Base-by-base conservation (phyloP, 371 early-diverging fungal species). In the Mortierella sp. region DNA sequence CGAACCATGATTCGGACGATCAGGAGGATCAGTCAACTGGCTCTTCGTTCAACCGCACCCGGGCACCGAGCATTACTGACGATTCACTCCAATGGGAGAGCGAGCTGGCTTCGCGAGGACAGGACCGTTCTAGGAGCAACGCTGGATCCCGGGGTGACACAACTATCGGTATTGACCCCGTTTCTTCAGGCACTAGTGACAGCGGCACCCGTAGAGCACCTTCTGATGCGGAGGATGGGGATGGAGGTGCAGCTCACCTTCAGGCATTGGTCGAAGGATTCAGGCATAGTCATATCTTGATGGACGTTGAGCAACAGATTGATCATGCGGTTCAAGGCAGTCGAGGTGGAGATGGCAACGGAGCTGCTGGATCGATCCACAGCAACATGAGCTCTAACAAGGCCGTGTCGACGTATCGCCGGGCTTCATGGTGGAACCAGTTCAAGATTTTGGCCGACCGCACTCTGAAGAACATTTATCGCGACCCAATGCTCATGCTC, bases 401-500 rank as follows among this genome's bases (percentile, higher is more conserved):
- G 49, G 78, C 73, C 16, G 64, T 82, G 6, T 72, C 58, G 13
- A 79, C 84, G 3, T 82, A 79, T 52, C 81, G 72, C 46, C 87
- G 93, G 2, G 89, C 93, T 7, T 84, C 91, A 0, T 84, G 86
- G 64, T 82, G 82, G 58, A 88, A 87, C 4, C 97, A 96, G 64
- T 94, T 95, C 80, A 82, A 71, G 41, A 93, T 96, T 24, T 78
- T 96, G 31, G 88, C 92, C 2, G 61, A 61, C 30, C 9, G 61
- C 2, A 61, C 61, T 1, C 34, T 61, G 19, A 61, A 61, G 53
- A 61, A 61, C 43, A 53, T 61, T 24, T 61, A 19, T 67, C 87
- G 97, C 6, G 95, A 95, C 61, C 96, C 96, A 4, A 88, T 91
- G 80, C 79, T 95, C 47, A 89, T 96, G 89, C 85, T 91, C 52